These are phyloP conservation scores for Eucalyptus lansdowneana DNA, from an alignment of 345 rosid genomes.

Conservation along the genomic window DNA sequence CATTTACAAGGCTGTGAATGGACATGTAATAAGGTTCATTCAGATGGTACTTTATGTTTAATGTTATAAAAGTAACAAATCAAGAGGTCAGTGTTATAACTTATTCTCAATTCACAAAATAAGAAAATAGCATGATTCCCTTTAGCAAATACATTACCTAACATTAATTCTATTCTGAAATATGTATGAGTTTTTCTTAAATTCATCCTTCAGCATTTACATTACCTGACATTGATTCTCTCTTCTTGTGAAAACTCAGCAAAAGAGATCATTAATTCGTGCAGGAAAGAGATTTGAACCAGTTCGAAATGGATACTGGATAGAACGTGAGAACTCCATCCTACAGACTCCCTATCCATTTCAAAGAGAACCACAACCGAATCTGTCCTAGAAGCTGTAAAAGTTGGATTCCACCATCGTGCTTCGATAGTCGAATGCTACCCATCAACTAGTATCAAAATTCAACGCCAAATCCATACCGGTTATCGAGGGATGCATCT, in stretches of 20 bases:
- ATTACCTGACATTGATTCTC: too few relatives aligned
- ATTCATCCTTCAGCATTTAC: too few relatives aligned
- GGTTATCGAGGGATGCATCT: not conserved
- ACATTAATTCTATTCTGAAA: not conserved
- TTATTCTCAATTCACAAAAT: not conserved
- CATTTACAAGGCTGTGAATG: not conserved
- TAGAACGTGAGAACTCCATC: not conserved
- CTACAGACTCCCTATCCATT: not conserved
- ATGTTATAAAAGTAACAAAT: too few relatives aligned
- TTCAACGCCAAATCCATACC: not conserved
- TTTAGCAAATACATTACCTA: not conserved
- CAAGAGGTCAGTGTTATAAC: not conserved
- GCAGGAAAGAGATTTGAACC: too few relatives aligned
- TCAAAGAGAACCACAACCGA: not conserved
- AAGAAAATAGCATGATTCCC: not conserved
- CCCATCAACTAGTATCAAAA: not conserved
- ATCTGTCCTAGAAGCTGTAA: not conserved
- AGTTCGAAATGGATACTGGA: too few relatives aligned
- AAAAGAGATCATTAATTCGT: too few relatives aligned
- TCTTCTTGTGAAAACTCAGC: too few relatives aligned
- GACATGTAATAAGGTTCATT: not conserved
- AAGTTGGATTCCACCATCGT: not conserved
- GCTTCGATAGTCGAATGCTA: not conserved
- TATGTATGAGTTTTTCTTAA: too few relatives aligned
- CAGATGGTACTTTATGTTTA: too few relatives aligned